phyloP scores from a whole-genome alignment of 1,284 basidiomycete genomes.

The Prillingera fragicola region DNA sequence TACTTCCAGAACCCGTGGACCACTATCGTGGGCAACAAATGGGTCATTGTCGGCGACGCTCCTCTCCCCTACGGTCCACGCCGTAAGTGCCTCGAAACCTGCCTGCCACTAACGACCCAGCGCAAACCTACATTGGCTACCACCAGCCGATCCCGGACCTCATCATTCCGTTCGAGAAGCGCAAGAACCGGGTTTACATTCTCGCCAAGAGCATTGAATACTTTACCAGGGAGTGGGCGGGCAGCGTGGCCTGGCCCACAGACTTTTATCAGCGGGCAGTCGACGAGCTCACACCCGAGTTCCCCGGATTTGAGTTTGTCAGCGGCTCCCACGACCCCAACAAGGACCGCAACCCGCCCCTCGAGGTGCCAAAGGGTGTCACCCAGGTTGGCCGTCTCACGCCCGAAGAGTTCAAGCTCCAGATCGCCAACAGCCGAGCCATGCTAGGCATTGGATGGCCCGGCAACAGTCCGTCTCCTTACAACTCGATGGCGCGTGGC shows the following conservation, averaged over 20 bases:
- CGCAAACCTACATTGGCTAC: not conserved
- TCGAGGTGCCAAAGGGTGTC: constrained; percentile 11
- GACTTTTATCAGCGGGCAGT: constrained; percentile 14
- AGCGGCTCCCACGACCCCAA: constrained; percentile 11
- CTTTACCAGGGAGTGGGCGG: constrained; percentile 12
- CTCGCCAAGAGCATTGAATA: not conserved
- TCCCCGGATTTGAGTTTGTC: constrained; percentile 27
- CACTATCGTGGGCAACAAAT: constrained; percentile 17
- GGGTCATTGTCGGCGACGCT: constrained; percentile 9
- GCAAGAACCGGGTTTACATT: not conserved
- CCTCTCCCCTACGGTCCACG: not conserved
- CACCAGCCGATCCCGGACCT: not conserved
- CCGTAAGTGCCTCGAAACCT: too few relatives aligned
- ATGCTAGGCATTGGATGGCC: constrained; percentile 23
- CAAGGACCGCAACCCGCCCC: constrained; percentile 8
- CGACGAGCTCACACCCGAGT: constrained; percentile 17
- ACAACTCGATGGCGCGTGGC: constrained; percentile 9
- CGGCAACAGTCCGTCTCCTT: constrained; percentile 17
- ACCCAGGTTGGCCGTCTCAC: constrained; percentile 11
- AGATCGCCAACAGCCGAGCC: constrained; percentile 7
- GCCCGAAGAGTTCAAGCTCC: constrained; percentile 11
- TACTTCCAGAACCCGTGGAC: constrained; percentile 18
- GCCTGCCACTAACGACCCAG: too few relatives aligned
- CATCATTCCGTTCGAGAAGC: not conserved
- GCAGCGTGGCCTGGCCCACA: too few relatives aligned